Base-by-base conservation (phyloP, 805 yeast species). In the Ogataea siamensis region DNA sequence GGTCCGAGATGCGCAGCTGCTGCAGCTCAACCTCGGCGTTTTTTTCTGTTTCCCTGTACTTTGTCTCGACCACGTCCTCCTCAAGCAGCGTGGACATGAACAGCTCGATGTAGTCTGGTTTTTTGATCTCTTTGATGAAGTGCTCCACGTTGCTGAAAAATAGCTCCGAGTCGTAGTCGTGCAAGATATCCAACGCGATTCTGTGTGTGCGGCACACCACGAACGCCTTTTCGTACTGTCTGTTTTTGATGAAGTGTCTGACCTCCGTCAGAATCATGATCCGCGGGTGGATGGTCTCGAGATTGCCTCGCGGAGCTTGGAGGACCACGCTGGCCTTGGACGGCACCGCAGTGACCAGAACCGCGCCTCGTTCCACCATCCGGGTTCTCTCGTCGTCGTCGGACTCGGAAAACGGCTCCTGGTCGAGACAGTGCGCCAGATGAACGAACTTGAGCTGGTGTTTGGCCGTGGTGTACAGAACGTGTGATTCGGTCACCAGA, bases 281-380 rank as follows among this genome's bases (percentile, higher is more conserved):
- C 59, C 99, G 74, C 10, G 99, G 99, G 54, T 78, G 81, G 13
- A 93, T 84, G 0, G 98, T 88, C 61, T 93, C 99, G 49, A 93
- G 66, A 54, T 93, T 93, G 45, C 99, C 99, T 58, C 99, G 76
- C 42, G 95, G 95, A 4, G 96, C 96, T 60, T 93, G 96, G 37
- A 93, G 68, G 4, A 87, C 79, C 13, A 94, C 88, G 1, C 89
- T 74, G 40, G 88, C 80, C 39, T 77, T 83, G 0, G 91, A 77
- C 1, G 97, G 96, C 53, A 88, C 82, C 2, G 78, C 77, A 26
- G 88, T 70, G 0, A 91, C 87, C 32, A 93, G 62, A n/a, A 84
- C 51, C 0, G 97, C 87, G 1, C 99, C 98, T 48, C 96, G 73
- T 63, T 93, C 99, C 37, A 93, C 81, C 42, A 82, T 77, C 52